Evolutionary conservation across 2,329 filamentous ascomycete species (phyloP).

Genomic region (Diaporthe citri): DNA sequence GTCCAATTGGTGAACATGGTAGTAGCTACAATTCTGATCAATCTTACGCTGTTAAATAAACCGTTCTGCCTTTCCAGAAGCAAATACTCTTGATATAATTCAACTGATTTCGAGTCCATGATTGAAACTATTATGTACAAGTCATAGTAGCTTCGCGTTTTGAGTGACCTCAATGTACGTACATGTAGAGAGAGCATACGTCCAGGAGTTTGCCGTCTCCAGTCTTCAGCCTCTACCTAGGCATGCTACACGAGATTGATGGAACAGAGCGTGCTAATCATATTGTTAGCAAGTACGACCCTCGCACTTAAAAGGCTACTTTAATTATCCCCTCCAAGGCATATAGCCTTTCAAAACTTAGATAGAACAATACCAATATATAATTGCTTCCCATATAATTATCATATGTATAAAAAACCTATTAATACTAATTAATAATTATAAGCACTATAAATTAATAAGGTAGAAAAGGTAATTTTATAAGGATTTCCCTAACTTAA

Average conservation of each 20-base stretch:
- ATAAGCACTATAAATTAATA: no score
- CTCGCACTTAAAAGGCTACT: no score
- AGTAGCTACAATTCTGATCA: background rate
- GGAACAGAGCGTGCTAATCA: background rate
- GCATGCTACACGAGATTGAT: background rate
- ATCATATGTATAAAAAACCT: no score
- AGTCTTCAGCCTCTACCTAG: background rate
- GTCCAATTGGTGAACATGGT: background rate
- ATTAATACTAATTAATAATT: no score
- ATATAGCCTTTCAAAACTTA: no score
- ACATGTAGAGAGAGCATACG: background rate
- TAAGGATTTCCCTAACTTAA: no score
- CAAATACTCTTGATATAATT: background rate
- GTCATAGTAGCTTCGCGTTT: background rate
- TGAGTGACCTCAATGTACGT: background rate
- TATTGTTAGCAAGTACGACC: no score
- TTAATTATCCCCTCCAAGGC: no score
- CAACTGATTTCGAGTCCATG: background rate
- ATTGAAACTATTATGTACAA: background rate
- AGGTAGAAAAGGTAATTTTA: no score
- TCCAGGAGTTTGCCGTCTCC: background rate
- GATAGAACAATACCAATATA: no score
- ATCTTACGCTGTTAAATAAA: background rate
- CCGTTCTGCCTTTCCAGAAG: background rate
- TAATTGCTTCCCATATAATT: no score